Evolutionary conservation across 108 stramenopile genomes (phyloP), one percentile per base, ranked within the genome.

Genomic region (Stephanodiscus minutulus): DNA sequence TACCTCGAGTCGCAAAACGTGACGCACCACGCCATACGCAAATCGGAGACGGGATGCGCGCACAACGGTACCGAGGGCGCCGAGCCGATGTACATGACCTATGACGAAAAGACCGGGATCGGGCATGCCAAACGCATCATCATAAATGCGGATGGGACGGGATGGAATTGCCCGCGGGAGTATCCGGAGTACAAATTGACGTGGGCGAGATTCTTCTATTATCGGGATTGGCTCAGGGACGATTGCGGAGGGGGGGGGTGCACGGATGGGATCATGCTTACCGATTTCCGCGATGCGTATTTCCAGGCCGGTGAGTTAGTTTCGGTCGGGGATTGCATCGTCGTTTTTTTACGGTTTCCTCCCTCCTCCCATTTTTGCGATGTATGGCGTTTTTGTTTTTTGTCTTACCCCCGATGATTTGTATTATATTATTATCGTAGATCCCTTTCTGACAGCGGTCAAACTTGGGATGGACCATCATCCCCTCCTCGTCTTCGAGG

Each of bases 231-330:
- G 73, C 60, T 92, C 13, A 15, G 13, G 43, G 27, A 70, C 13
- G 84, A 89, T 22, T 92, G 91, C 59, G 43, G 8, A 1, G 11
- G 3, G 39, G 56, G 49, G 8, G 57, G 63, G 4, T 92, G 91
- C 60, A 88, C 88, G 20, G 91, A 88, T 39, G 87, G 88, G 6
- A 84, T 92, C 9, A 61, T 92, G 31, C 46, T 86, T 0, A 83
- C 82, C 6, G 91, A 91, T 72, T 83, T 86, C 7, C 39, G 88
- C 12, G 91, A 91, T 70, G 67, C 84, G 6, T 75, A 77, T 55
- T 91, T 91, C 58, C 90, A 91, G 57, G 25, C 24, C 31, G 85
- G 43, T 44, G 43, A 44, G 43, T 41, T 9, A 1, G 3, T 41
- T 4, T 4, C 39, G 39, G 2, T 2, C 5, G 2, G 31, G 31